Base-by-base conservation (phyloP, 176 grass and related monocot species). In the Thinopyrum elongatum region DNA sequence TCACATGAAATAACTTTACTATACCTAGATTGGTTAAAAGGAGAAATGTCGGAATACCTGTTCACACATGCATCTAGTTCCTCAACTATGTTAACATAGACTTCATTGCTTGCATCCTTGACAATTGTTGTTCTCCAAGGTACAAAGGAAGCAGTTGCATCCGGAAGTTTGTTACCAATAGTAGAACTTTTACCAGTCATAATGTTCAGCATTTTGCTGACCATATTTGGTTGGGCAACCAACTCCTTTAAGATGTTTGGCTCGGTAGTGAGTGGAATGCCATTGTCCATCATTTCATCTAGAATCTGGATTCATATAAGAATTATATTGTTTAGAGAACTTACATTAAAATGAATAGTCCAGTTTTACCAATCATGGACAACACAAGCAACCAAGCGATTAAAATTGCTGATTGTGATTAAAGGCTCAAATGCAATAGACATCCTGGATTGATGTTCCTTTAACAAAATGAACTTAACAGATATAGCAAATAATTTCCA, bases 251-350 rank as follows among this genome's bases (percentile, higher is more conserved):
- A 88, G 44, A 95, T 85, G 21, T 94, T 98, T 78, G 90, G 91
- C 82, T 98, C 95, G 26, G 95, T 98, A 21, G 91, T 98, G 31
- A 95, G 89, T 15, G 95, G 95, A 89, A 93, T 92, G 34, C 95
- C 93, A 27, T 98, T 93, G 88, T 98, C 95, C 93, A 95, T 93
- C 95, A 98, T 98, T 86, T 98, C 95, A 86, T 98, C 95, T 63
- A 98, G 87, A 83, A 97, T 86, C 95, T 94, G 88, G 77, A 94
- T 3, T 75, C 5, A 6, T 70, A 25, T 70, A 84, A 60, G 85
- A 12, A 78, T 31, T 67, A 70, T 70, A 67, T 27, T 34, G 19
- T 36, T 86, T 81, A 75, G 57, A 68, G 70, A 76, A 87, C 8
- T 83, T 59, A 39, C 7, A 91, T 22, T 17, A 3, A 82, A 29